These are phyloP conservation scores for Yamadazyma dushanensis DNA, from an alignment of 1,139 yeast species.

Conservation along the genomic window DNA sequence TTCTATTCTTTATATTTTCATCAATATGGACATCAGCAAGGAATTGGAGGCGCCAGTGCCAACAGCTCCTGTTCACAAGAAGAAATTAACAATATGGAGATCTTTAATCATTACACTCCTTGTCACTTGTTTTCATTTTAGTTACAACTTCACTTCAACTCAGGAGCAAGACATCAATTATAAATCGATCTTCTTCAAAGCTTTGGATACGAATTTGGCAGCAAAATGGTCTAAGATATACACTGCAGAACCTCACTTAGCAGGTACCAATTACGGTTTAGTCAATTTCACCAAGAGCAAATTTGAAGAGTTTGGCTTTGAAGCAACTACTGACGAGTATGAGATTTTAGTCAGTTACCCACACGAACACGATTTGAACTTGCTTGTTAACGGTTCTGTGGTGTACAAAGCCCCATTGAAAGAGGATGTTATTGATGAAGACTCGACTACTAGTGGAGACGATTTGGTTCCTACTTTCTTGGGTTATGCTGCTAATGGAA, in stretches of 20 bases:
- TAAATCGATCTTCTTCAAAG: slow-evolving; percentile 27
- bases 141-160: background rate
- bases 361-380: slow-evolving; percentile 43
- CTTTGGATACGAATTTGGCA: slow-evolving; percentile 50
- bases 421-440: slow-evolving; percentile 74
- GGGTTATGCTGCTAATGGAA: slow-evolving; percentile 50
- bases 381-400: slow-evolving; percentile 34
- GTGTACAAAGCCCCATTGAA: slow-evolving; percentile 62
- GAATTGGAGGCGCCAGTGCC: background rate
- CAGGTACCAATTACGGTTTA: slow-evolving; percentile 64
- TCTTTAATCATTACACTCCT: too few species aligned
- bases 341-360: slow-evolving; percentile 59
- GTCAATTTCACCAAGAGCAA: slow-evolving; percentile 66
- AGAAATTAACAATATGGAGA: background rate
- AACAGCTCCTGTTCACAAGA: background rate
- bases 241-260: slow-evolving; percentile 65
- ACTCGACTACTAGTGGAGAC: slow-evolving; percentile 56
- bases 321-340: slow-evolving; percentile 55
- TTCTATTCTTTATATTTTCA: background rate
- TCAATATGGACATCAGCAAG: background rate
- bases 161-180: slow-evolving; percentile 13
- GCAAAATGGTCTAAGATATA: slow-evolving; percentile 55
- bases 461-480: slow-evolving; percentile 48
- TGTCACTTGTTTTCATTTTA: background rate
- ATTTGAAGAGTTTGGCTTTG: slow-evolving; percentile 60